phyloP scores from a whole-genome alignment of 1,284 basidiomycete genomes.

The Wallemia ichthyophaga region DNA sequence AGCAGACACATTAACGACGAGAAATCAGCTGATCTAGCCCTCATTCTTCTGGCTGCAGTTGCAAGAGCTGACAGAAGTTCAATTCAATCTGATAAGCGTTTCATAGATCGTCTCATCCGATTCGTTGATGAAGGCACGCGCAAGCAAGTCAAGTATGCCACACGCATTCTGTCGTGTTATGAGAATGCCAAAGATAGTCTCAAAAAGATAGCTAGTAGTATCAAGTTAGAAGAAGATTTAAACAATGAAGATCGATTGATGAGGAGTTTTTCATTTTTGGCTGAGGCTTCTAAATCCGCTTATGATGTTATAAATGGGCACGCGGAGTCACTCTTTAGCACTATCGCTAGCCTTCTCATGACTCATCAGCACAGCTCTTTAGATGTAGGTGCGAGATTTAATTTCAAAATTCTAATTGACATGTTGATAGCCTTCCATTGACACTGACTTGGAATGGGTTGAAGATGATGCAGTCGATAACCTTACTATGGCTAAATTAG shows the following conservation, averaged over 20 bases:
- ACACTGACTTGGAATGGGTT: not conserved
- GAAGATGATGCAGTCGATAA: not conserved
- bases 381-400: not conserved
- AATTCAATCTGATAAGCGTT: constrained; percentile 24
- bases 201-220: constrained; percentile 15
- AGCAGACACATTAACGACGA: constrained; percentile 33
- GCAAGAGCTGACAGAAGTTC: constrained; percentile 28
- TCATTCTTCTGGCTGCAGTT: constrained; percentile 44
- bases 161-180: constrained; percentile 36
- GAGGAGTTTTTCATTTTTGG: constrained; percentile 36
- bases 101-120: constrained; percentile 31
- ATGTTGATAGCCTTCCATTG: not conserved
- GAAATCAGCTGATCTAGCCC: constrained; percentile 29
- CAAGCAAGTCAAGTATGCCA: constrained; percentile 59
- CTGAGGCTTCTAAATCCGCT: constrained; percentile 37
- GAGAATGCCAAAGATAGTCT: constrained; percentile 23
- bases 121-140: constrained; percentile 31
- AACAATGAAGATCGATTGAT: constrained; percentile 27
- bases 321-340: constrained; percentile 37
- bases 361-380: not conserved
- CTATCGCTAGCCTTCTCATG: constrained; percentile 41
- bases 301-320: constrained; percentile 43
- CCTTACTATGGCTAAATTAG: not conserved
- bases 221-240: constrained; percentile 26
- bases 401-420: not conserved